Evolutionary conservation across 2,329 filamentous ascomycete genomes (phyloP), one percentile per base, ranked within the genome.

Genomic region (Dactylellina sp.): DNA sequence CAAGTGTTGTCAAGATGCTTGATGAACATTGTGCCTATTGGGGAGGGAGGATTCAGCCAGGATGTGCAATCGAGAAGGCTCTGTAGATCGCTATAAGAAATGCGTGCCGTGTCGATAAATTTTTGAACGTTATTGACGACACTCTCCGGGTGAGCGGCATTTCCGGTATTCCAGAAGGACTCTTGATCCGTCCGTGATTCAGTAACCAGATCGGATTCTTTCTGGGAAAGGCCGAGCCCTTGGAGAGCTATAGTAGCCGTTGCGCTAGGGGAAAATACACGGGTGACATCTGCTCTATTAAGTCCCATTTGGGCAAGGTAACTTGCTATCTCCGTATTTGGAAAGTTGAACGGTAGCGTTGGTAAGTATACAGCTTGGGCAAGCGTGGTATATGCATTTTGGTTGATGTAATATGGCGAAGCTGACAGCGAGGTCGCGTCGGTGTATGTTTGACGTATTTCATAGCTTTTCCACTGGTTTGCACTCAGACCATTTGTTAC

Each of bases 351-450:
- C 2, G 59, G 59, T 1, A 63, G 22, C 5, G 18, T 52, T 9
- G 46, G 28, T 9, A 53, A 7, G 28, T 52, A 63, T 12, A 22
- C 20, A 14, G n/a, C 20, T 1, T 14, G 24, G 16, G 59, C 59
- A 14, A 63, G 24, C 11, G 14, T 7, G 4, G 11, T 22, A 55
- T 71, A 71, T 1, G 65, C 65, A 6, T 0, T 14, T 1, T 20
- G 12, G 60, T 71, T 71, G 2, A 47, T 24, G 37, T 71, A 63
- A 12, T 7, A 24, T 32, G 65, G 35, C 46, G 28, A 20, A 6
- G 56, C 56, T 7, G 57, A 56, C 2, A 61, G 32, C 2, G 49
- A 28, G 7, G 53, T 39, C 35, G 65, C 18, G 11, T 40, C 60
- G n/a, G 40, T 24, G 11, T 42, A 35, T 4, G 55, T 46, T 5